Evolutionary conservation across 2,329 filamentous ascomycete species (phyloP), one percentile per base, ranked within the genome.

Genomic region (Thielaviopsis musarum): DNA sequence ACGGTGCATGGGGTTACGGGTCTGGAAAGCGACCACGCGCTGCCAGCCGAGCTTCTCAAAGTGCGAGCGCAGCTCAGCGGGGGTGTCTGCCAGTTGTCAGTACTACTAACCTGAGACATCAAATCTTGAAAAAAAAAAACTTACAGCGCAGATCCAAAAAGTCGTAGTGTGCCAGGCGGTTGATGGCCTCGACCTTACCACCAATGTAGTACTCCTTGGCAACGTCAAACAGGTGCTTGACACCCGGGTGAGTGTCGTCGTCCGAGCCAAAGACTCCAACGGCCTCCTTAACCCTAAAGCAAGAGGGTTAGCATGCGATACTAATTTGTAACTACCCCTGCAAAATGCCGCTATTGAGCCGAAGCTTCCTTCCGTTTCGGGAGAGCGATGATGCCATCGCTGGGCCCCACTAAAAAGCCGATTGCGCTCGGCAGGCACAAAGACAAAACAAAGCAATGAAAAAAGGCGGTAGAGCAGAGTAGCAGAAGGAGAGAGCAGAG

Each of bases 41-140:
- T 87, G 85, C 93, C 93, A 98, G 75, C 93, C 93, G 67, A 98
- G 89, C 82, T 98, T 98, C 80, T 97, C 93, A 70, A 98, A 98
- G 79, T 97, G 91, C 65, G 88, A 78, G 68, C 93, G 88, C 68
- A 98, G 81, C 77, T 98, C 93, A 55, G 93, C 85, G 64, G 93
- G 93, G 12, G 93, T 94, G 76, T 91, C 87, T 90, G 38, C 4
- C 15, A 5, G 13, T 45, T 17, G 34, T 57, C 7, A 38, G 10
- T 45, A 22, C 34, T 19, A 49, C 15, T 22, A n/a, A 52, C 24
- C 24, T 3, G 12, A 26, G 19, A 12, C 7, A 17, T 12, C 59
- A n/a, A n/a, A n/a, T n/a, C n/a, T n/a, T n/a, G 17, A 52, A 30
- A 17, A 3, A 3, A 19, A n/a, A 28, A 30, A 57, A 72, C 85